Conservation (phyloP, 495 filamentous ascomycete species). For the Aspergillus hancockii region DNA sequence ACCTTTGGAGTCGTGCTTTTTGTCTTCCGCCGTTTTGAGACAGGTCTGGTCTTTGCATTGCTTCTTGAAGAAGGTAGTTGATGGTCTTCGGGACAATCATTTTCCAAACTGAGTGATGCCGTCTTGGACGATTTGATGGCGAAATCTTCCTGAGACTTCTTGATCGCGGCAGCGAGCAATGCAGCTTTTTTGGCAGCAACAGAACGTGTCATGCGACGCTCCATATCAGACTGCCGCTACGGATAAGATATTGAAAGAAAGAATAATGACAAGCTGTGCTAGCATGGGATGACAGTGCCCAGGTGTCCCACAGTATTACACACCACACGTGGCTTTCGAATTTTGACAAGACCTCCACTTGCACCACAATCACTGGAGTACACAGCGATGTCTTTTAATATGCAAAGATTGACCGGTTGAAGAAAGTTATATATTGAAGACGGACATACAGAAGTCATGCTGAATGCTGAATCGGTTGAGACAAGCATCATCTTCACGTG, state of each 20-base stretch:
- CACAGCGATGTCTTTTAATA: too few relatives aligned
- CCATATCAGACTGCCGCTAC: constrained; percentile 4
- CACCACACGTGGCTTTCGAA: too few relatives aligned
- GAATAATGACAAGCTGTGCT: background rate
- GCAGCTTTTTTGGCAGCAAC: constrained; percentile 23
- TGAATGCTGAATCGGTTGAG: background rate
- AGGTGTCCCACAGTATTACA: too few relatives aligned
- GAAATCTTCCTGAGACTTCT: constrained; percentile 4
- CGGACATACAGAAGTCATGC: background rate
- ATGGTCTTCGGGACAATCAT: constrained; percentile 2
- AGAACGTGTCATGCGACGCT: constrained; percentile 29
- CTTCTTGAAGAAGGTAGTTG: background rate
- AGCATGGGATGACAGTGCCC: background rate
- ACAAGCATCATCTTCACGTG: background rate
- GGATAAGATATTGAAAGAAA: background rate
- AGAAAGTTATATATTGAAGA: background rate
- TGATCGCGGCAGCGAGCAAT: constrained; percentile 14
- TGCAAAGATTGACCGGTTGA: background rate
- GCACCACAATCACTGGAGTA: too few relatives aligned
- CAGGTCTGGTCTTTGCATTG: background rate
- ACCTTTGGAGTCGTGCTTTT: constrained; percentile 11
- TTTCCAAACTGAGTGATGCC: background rate
- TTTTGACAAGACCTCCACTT: too few relatives aligned
- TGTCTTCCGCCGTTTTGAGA: constrained; percentile 25
- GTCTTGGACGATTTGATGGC: constrained; percentile 3